phyloP scores from a whole-genome alignment of 2,329 filamentous ascomycete genomes.

The Aspergillus ibericus region DNA sequence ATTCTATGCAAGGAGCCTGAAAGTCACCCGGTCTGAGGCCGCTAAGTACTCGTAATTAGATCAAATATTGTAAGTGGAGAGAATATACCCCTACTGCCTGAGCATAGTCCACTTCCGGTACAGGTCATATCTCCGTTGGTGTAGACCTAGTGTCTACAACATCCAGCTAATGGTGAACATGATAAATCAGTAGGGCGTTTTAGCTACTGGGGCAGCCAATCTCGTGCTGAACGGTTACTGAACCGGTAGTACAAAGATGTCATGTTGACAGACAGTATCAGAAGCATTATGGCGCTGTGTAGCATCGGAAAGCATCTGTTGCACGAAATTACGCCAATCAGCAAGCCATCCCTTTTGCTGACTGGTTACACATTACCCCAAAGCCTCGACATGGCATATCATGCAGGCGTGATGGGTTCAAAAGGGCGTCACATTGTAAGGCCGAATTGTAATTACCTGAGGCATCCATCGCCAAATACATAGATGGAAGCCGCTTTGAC shows the following conservation, averaged over 20 bases:
- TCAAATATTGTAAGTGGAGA: background rate
- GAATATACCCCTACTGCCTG: background rate
- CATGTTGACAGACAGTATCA: background rate
- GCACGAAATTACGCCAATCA: background rate
- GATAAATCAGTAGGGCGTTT: background rate
- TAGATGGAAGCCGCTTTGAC: background rate
- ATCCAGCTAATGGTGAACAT: background rate
- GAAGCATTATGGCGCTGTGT: background rate
- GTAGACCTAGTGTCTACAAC: no score
- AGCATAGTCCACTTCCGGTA: no score
- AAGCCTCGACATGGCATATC: background rate
- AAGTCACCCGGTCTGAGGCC: background rate
- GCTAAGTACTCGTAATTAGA: background rate
- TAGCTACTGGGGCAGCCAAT: background rate
- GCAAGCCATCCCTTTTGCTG: background rate
- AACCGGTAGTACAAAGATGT: background rate
- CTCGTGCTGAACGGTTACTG: background rate
- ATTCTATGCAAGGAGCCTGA: background rate
- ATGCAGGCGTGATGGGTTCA: background rate
- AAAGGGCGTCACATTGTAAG: background rate
- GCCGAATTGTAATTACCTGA: background rate
- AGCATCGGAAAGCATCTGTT: no score
- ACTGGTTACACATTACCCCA: background rate
- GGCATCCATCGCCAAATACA: background rate
- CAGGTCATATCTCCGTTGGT: no score